These are phyloP conservation scores for Oidiodendron maius DNA, from an alignment of 495 filamentous ascomycete genomes.

Conservation along the genomic window DNA sequence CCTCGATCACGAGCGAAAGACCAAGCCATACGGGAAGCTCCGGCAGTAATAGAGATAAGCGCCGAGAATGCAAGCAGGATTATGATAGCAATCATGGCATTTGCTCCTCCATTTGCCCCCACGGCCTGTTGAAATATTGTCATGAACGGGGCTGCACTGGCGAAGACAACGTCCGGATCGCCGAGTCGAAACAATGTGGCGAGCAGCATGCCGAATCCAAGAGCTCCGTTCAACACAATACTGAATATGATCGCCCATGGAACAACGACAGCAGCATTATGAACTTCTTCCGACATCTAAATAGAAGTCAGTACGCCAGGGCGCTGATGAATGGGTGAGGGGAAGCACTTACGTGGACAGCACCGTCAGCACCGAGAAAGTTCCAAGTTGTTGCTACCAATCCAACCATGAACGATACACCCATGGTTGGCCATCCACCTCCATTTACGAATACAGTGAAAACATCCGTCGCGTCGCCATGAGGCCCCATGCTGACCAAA, in stretches of 20 bases:
- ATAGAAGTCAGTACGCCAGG: not conserved
- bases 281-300: not conserved
- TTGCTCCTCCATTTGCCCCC: conserved; percentile 31
- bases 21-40: conserved; percentile 47
- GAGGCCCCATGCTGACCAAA: conserved; percentile 23
- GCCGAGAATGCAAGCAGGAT: conserved; percentile 34
- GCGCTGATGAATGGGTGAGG: too few relatives aligned
- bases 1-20: conserved; percentile 49
- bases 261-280: not conserved
- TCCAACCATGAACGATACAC: not conserved
- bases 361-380: not conserved
- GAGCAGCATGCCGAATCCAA: conserved; percentile 37
- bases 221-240: conserved; percentile 25
- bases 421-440: conserved; percentile 30
- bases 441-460: conserved; percentile 38
- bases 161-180: conserved; percentile 29
- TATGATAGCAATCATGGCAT: conserved; percentile 33
- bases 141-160: conserved; percentile 38
- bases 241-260: conserved; percentile 5
- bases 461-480: conserved; percentile 28
- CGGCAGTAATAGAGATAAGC: conserved; percentile 39
- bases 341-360: not conserved
- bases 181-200: conserved; percentile 41
- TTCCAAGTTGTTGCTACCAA: not conserved
- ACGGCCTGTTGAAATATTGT: conserved; percentile 40